A percentile compares a stretch with the other conserved stretches of the same genome.
Evolutionary conservation across 495 filamentous ascomycete genomes (phyloP).

Genomic region (Neurospora sp.): DNA sequence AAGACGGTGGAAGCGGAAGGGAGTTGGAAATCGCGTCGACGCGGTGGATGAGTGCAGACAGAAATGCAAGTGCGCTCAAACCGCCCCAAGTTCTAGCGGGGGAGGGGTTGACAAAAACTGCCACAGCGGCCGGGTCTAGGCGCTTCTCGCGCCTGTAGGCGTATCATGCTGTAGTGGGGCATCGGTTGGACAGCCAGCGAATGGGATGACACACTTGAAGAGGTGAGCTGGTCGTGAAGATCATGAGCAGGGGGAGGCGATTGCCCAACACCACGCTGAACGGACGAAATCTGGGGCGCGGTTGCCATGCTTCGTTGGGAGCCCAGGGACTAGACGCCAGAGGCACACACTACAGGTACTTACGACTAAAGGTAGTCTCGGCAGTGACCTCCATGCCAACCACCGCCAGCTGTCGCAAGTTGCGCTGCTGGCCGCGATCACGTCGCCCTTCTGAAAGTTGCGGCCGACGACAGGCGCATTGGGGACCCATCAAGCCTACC

Average conservation of each 20-base stretch:
- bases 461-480: background rate
- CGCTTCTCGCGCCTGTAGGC: background rate
- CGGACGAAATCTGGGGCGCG: background rate
- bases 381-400: too few relatives aligned
- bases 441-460: background rate
- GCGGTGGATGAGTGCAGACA: slow-evolving; percentile 3
- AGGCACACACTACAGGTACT: too few relatives aligned
- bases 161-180: background rate
- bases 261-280: background rate
- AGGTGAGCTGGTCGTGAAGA: background rate
- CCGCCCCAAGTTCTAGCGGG: slow-evolving; percentile 13
- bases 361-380: too few relatives aligned
- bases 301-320: background rate
- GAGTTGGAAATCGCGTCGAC: background rate
- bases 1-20: background rate
- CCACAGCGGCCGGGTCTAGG: background rate
- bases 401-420: background rate
- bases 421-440: background rate
- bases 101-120: slow-evolving; percentile 19
- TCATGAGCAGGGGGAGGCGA: background rate
- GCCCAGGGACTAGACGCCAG: background rate
- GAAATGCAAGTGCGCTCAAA: background rate
- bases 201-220: background rate
- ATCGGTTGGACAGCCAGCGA: background rate
- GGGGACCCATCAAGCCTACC: background rate